Conservation (phyloP, 2,329 filamentous ascomycete genomes). For the Fonsecaea multimorphosa region DNA sequence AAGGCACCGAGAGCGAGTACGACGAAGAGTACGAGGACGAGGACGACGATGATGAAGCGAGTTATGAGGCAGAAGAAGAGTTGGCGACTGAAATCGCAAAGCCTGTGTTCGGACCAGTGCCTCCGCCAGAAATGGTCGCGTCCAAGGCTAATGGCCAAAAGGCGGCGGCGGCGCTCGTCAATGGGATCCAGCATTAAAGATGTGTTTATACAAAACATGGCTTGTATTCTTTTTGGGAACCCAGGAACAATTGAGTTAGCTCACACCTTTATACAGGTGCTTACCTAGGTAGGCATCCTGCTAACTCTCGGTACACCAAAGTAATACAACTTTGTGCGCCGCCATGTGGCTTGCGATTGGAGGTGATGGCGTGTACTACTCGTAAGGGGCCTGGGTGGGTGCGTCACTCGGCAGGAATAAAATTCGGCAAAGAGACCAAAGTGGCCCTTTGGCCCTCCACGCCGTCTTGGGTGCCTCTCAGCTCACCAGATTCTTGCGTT, state of each 20-base stretch:
- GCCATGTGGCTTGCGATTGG: neutral
- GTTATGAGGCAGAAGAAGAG: constrained; percentile 64
- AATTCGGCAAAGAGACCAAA: constrained; percentile 4
- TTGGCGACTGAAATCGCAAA: constrained; percentile 49
- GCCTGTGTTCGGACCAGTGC: constrained; percentile 57
- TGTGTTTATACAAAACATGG: neutral
- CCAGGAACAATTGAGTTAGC: neutral
- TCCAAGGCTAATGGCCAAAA: constrained; percentile 54
- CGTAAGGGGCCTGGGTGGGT: neutral
- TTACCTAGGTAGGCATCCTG: neutral
- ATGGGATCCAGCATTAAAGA: constrained; percentile 48
- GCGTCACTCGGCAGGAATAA: constrained; percentile 5
- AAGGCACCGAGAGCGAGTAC: constrained; percentile 58
- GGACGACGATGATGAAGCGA: constrained; percentile 63
- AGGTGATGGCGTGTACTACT: neutral
- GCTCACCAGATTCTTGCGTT: constrained; percentile 16
- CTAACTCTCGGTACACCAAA: neutral
- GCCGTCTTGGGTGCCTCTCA: too few species aligned
- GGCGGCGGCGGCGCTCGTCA: constrained; percentile 47
- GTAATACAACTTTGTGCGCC: neutral
- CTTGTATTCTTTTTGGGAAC: constrained; percentile 1
- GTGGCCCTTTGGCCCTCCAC: too few species aligned
- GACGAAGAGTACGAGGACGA: constrained; percentile 65
- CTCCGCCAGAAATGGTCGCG: constrained; percentile 57
- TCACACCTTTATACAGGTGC: neutral